phyloP scores from a whole-genome alignment of 306 rosid genomes.

The Corylus avellana region DNA sequence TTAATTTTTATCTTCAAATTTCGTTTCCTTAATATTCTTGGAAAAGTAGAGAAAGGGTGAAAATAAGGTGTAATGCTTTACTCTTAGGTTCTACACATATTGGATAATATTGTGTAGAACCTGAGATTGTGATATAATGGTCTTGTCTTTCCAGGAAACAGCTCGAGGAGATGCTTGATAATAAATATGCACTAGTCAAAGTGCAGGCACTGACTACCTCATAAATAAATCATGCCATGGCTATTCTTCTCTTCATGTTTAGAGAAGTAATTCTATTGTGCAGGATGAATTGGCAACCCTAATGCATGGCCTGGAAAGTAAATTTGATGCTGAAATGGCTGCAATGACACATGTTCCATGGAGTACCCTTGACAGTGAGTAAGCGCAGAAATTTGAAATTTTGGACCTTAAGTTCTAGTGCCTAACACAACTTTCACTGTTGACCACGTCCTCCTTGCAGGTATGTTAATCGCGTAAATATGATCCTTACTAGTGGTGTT shows the following conservation, averaged over 20 bases:
- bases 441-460: slow-evolving; percentile 53
- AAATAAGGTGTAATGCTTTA: not conserved
- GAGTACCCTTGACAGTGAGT: slow-evolving; percentile 96
- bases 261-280: slow-evolving; percentile 27
- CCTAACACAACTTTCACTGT: slow-evolving; percentile 7
- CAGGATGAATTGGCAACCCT: slow-evolving; percentile 97
- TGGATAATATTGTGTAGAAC: slow-evolving; percentile 9
- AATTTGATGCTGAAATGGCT: slow-evolving; percentile 95
- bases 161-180: slow-evolving; percentile 84
- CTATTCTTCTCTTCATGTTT: slow-evolving; percentile 28
- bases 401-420: slow-evolving; percentile 12
- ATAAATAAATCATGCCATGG: slow-evolving; percentile 9
- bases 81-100: not conserved
- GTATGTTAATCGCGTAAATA: slow-evolving; percentile 92
- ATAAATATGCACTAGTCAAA: slow-evolving; percentile 67
- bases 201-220: slow-evolving; percentile 67
- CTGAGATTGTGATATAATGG: slow-evolving; percentile 21
- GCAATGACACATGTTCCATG: slow-evolving; percentile 93
- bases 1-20: not conserved
- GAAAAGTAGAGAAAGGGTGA: not conserved
- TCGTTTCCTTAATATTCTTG: not conserved
- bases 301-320: slow-evolving; percentile 91
- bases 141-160: slow-evolving; percentile 74
- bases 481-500: slow-evolving; percentile 84
- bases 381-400: slow-evolving; percentile 32